These are phyloP conservation scores for Exophiala alcalophila DNA, from an alignment of 2,329 filamentous ascomycete species.

Conservation along the genomic window DNA sequence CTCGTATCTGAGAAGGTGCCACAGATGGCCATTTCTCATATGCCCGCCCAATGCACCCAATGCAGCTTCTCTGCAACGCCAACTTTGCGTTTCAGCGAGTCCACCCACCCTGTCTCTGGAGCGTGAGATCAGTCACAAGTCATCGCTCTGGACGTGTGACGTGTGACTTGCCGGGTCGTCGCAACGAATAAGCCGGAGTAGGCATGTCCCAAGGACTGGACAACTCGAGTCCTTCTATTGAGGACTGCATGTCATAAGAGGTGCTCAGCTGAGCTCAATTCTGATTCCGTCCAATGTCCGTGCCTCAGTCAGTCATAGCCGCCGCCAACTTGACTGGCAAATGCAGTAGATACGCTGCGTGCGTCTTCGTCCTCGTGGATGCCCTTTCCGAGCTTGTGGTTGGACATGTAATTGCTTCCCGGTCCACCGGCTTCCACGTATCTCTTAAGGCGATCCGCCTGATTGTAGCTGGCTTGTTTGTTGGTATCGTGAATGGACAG, in stretches of 20 bases:
- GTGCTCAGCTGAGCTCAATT: conserved; percentile 15
- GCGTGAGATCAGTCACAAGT: too few relatives aligned
- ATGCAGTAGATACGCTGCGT: conserved; percentile 92
- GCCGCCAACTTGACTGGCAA: conserved; percentile 86
- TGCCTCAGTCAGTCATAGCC: conserved; percentile 55
- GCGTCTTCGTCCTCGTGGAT: conserved; percentile 78
- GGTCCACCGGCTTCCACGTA: conserved; percentile 86
- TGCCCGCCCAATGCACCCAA: too few relatives aligned
- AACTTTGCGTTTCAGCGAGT: too few relatives aligned
- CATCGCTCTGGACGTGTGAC: neutral
- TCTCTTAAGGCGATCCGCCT: conserved; percentile 87
- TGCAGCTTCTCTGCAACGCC: too few relatives aligned
- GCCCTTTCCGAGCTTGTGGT: conserved; percentile 48
- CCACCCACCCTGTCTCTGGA: too few relatives aligned
- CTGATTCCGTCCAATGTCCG: conserved; percentile 7
- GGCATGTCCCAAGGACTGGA: conserved; percentile 1
- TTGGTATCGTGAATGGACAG: conserved; percentile 68
- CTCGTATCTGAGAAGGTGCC: too few relatives aligned
- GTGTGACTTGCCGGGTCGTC: conserved; percentile 3
- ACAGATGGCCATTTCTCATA: too few relatives aligned
- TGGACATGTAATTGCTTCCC: conserved; percentile 64
- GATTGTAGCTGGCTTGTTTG: conserved; percentile 71
- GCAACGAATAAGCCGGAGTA: neutral
- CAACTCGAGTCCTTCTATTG: conserved; percentile 2
- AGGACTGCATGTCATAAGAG: conserved; percentile 17